Evolutionary conservation across 805 yeast genomes (phyloP).

Genomic region (Hanseniaspora occidentalis): DNA sequence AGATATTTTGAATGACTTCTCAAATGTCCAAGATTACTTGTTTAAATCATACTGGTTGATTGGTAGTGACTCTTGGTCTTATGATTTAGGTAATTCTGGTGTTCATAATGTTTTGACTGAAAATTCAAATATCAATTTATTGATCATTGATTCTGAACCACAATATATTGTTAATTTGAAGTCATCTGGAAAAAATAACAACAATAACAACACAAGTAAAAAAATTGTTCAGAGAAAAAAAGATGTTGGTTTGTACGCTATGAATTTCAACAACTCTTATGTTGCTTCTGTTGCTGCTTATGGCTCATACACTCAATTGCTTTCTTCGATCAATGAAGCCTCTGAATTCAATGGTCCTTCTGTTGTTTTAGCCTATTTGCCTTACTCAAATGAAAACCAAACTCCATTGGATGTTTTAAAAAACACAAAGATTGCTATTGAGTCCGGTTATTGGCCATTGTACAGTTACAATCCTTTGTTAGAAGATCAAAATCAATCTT

Average conservation of each 20-base stretch:
- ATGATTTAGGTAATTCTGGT: conserved; percentile 85
- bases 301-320: conserved; percentile 83
- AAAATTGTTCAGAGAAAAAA: conserved; percentile 52
- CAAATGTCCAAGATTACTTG: conserved; percentile 32
- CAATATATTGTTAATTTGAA: too few relatives aligned
- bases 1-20: conserved; percentile 28
- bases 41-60: conserved; percentile 63
- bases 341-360: conserved; percentile 83
- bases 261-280: conserved; percentile 81
- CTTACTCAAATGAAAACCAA: conserved; percentile 52
- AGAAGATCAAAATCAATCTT: conserved; percentile 34
- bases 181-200: conserved; percentile 22
- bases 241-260: conserved; percentile 87
- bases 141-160: conserved; percentile 81
- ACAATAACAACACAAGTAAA: conserved; percentile 5
- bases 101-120: conserved; percentile 73
- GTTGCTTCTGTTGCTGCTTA: conserved; percentile 93
- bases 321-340: conserved; percentile 86
- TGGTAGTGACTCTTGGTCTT: conserved; percentile 94
- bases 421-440: conserved; percentile 83
- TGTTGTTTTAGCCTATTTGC: conserved; percentile 79
- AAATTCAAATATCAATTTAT: conserved; percentile 66
- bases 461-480: conserved; percentile 69
- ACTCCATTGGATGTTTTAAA: conserved; percentile 63
- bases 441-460: conserved; percentile 92